Evolutionary conservation across 768 basidiomycete species (phyloP).

Genomic region (Tephrocybe rancida): DNA sequence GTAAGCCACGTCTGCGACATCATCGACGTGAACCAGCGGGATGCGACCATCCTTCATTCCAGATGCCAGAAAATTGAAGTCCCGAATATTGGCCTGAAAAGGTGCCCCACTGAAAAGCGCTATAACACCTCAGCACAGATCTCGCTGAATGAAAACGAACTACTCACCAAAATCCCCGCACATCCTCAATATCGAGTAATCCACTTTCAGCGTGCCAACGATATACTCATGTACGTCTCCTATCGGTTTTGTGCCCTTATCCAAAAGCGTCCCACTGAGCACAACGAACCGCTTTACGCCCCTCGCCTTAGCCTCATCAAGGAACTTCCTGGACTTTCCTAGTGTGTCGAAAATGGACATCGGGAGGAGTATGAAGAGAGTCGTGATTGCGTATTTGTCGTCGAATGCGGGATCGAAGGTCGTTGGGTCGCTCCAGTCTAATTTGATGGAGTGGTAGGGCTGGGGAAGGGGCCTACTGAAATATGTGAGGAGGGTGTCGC

Average conservation of each 20-base stretch:
- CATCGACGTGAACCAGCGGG: slow-evolving; percentile 31
- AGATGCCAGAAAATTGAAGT: slow-evolving; percentile 26
- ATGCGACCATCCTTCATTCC: slow-evolving; percentile 28
- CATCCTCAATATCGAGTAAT: slow-evolving; percentile 23
- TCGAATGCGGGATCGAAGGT: slow-evolving; percentile 32
- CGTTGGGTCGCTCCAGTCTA: slow-evolving; percentile 34
- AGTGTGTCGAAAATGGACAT: background rate
- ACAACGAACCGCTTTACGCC: slow-evolving; percentile 36
- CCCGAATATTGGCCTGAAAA: slow-evolving; percentile 23
- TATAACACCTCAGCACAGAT: slow-evolving; percentile 18
- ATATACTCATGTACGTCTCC: slow-evolving; percentile 32
- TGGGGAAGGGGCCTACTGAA: slow-evolving; percentile 22
- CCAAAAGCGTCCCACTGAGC: slow-evolving; percentile 21
- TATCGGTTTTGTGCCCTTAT: slow-evolving; percentile 16
- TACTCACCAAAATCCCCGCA: slow-evolving; percentile 33
- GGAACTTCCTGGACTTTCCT: slow-evolving; percentile 26
- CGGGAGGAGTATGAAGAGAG: slow-evolving; percentile 17
- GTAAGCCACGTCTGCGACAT: slow-evolving; percentile 34
- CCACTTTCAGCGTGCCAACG: background rate
- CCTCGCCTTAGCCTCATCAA: slow-evolving; percentile 28
- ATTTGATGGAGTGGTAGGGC: slow-evolving; percentile 29
- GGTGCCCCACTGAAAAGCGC: slow-evolving; percentile 16
- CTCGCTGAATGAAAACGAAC: no score
- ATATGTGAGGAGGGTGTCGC: slow-evolving; percentile 27
- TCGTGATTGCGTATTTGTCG: slow-evolving; percentile 19